Evolutionary conservation across 2,329 filamentous ascomycete species (phyloP).

Genomic region (Septoria linicola): DNA sequence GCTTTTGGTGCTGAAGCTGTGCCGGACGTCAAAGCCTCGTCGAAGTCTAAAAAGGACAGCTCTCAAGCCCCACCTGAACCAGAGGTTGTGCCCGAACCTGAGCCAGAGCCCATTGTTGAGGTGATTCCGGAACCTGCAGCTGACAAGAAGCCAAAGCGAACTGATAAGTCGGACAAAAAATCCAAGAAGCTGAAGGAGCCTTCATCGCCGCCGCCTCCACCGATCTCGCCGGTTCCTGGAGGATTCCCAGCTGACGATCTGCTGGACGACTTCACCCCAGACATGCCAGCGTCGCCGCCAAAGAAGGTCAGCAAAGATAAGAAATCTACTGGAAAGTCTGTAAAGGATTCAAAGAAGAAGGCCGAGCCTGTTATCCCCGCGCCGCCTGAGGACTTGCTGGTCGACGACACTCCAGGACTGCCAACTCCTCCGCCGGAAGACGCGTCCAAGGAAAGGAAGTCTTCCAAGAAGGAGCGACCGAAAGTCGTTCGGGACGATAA

Average conservation of each 20-base stretch:
- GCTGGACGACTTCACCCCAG: conserved; percentile 29
- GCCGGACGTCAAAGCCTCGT: conserved; percentile 41
- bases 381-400: conserved; percentile 25
- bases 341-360: conserved; percentile 36
- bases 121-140: conserved; percentile 36
- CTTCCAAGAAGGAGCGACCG: conserved; percentile 70
- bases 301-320: conserved; percentile 30
- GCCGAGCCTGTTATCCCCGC: conserved; percentile 36
- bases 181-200: conserved; percentile 27
- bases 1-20: conserved; percentile 41
- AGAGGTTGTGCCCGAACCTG: conserved; percentile 24
- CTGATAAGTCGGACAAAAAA: no score
- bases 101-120: conserved; percentile 20
- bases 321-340: conserved; percentile 23
- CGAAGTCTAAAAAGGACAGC: conserved; percentile 27
- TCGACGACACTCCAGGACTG: conserved; percentile 39
- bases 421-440: conserved; percentile 53
- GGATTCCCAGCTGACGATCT: conserved; percentile 50
- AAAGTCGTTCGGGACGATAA: conserved; percentile 70
- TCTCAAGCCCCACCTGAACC: conserved; percentile 36
- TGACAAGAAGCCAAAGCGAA: conserved; percentile 33
- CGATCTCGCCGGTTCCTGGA: conserved; percentile 44
- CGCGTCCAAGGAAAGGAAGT: conserved; percentile 52
- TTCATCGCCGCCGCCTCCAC: conserved; percentile 24
- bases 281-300: conserved; percentile 24